Evolutionary conservation across 228 moss, liverwort and hornwort species (phyloP).

Genomic region (Sphagnum magellanicum): DNA sequence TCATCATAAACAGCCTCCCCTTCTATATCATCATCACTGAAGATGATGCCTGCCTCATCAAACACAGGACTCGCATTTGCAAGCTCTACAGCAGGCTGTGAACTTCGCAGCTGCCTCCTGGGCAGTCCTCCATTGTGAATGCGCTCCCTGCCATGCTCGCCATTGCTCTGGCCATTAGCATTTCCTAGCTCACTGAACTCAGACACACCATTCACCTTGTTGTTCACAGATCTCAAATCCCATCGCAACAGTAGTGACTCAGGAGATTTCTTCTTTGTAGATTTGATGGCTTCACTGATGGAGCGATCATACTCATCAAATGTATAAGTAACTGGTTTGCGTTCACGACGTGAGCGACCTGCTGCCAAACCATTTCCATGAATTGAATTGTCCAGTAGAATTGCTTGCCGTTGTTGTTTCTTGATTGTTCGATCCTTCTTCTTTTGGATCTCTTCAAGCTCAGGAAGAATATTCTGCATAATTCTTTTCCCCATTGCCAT

Average conservation of each 20-base stretch:
- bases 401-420: slow-evolving; percentile 87
- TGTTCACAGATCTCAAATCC: slow-evolving; percentile 39
- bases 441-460: slow-evolving; percentile 88
- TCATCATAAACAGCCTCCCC: slow-evolving; percentile 98
- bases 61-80: slow-evolving; percentile 50
- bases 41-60: slow-evolving; percentile 39
- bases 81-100: slow-evolving; percentile 36
- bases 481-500: slow-evolving; percentile 73
- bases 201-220: slow-evolving; percentile 13
- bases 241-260: slow-evolving; percentile 40
- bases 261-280: slow-evolving; percentile 71
- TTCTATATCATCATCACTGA: slow-evolving; percentile 91
- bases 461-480: slow-evolving; percentile 55
- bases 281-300: slow-evolving; percentile 95
- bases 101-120: slow-evolving; percentile 67
- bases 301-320: slow-evolving; percentile 97
- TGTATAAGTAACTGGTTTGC: slow-evolving; percentile 94
- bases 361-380: slow-evolving; percentile 84
- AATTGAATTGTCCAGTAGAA: slow-evolving; percentile 71
- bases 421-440: slow-evolving; percentile 81
- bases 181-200: slow-evolving; percentile 17
- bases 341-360: slow-evolving; percentile 87
- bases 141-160: slow-evolving; percentile 1
- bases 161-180: slow-evolving; percentile 20
- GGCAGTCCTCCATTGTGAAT: slow-evolving; percentile 24